These are phyloP conservation scores for Parathielavia appendiculata DNA, from an alignment of 495 filamentous ascomycete species.

Conservation along the genomic window DNA sequence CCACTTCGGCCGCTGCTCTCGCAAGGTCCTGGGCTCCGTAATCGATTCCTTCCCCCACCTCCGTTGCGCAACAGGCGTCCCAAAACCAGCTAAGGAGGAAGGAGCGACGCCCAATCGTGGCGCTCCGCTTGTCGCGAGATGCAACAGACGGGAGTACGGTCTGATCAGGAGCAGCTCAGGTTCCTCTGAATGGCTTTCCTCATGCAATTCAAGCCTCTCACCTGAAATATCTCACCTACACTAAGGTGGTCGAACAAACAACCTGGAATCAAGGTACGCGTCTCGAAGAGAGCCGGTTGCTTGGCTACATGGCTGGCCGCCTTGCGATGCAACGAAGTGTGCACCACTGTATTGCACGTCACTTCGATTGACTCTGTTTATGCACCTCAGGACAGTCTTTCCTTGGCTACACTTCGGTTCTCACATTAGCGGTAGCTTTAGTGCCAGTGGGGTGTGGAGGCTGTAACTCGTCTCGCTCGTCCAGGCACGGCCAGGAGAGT, in stretches of 20 bases:
- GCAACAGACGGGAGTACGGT: slow-evolving; percentile 9
- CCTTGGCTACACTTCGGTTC: background rate
- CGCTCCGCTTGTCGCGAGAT: slow-evolving; percentile 17
- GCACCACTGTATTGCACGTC: background rate
- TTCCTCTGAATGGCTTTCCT: background rate
- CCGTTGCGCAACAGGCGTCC: slow-evolving; percentile 21
- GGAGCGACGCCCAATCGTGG: slow-evolving; percentile 20
- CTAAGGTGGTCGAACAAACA: background rate
- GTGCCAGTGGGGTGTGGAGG: slow-evolving; percentile 20
- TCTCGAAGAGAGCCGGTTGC: slow-evolving; percentile 4
- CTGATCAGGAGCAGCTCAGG: background rate
- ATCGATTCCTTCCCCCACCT: slow-evolving; percentile 9
- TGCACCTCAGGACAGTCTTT: background rate
- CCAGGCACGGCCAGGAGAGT: slow-evolving; percentile 24
- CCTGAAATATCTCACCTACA: background rate
- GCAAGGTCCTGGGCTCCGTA: slow-evolving; percentile 24
- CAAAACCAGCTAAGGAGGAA: slow-evolving; percentile 21
- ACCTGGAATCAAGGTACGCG: background rate
- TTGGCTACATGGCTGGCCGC: slow-evolving; percentile 8
- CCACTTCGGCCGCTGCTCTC: slow-evolving; percentile 13
- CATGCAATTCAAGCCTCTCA: too few relatives aligned
- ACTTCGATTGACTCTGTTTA: background rate
- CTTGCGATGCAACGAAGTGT: background rate
- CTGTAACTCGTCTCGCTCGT: slow-evolving; percentile 24
- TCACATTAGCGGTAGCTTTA: background rate